Conservation (phyloP, 257 asterid genomes). For the Petunia secreta region DNA sequence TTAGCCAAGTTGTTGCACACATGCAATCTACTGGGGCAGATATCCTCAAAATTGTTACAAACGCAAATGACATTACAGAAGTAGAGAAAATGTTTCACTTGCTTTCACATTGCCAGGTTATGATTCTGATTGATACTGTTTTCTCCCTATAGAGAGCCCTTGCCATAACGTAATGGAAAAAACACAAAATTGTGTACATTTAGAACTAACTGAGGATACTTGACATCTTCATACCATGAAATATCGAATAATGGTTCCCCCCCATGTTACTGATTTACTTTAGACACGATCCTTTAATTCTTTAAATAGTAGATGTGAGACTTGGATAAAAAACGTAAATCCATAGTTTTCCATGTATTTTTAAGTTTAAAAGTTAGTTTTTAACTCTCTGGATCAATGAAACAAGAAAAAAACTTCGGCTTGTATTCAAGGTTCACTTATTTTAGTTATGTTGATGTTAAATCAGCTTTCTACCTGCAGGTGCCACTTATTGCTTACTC, state of each 20-base stretch:
- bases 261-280: neutral
- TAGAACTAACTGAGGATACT: neutral
- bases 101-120: constrained; percentile 58
- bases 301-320: neutral
- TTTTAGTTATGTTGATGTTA: neutral
- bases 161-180: neutral
- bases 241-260: neutral
- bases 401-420: neutral
- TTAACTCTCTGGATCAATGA: neutral
- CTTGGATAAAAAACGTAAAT: no score
- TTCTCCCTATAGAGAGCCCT: neutral
- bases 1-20: constrained; percentile 41
- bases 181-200: neutral
- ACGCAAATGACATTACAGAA: constrained; percentile 55
- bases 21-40: constrained; percentile 61
- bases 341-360: neutral
- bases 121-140: neutral
- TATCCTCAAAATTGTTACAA: constrained; percentile 52
- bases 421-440: neutral
- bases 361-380: neutral
- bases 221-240: neutral
- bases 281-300: neutral
- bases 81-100: constrained; percentile 44
- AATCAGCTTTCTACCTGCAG: constrained; percentile 34
- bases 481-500: constrained; percentile 61